Base-by-base conservation (phyloP, 1,139 yeast genomes). In the Yarrowia galli region DNA sequence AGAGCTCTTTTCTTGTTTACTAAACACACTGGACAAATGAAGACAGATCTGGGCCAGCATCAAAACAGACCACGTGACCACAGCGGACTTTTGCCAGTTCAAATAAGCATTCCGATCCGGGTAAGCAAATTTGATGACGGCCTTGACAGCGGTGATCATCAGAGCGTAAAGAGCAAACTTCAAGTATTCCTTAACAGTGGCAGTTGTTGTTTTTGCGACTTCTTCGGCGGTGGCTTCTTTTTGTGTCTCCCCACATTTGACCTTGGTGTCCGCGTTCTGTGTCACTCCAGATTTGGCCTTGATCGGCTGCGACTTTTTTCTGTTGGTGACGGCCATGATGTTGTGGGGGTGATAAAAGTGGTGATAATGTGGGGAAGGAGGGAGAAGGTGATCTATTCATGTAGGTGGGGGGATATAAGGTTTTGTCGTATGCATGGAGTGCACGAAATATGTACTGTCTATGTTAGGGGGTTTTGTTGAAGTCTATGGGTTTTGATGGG, bases 61-160 rank as follows among this genome's bases (percentile, higher is more conserved):
- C 4, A 53, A 4, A 36, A 38, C 22, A 2, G 28, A 28, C 58
- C 58, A 51, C 20, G 58, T 51, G 28, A 51, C 15, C 32, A 28
- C 32, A 1, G 5, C 12, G n/a, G 25, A 51, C 5, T 28, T 51
- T 18, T 36, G 9, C 43, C 43, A 53, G 32, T 36, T 16, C 16
- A 36, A 36, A 15, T 4, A 0, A 1, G 22, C 48, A 10, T 13
- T 20, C 32, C 10, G 1, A 18, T 12, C 18, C 9, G 58, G 58
- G 20, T 35, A 35, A 1, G 51, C 51, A 23, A 46, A 46, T 20
- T 25, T 46, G 51, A 46, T 46, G 32, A 46, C 51, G 20, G 51
- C 51, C 51, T 46, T 46, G 20, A 46, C 16, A 13, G 51, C 51
- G 22, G 53, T n/a, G 12, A 48, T 48, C 36, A 48, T 4, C 4